Base-by-base conservation (phyloP, 2,329 filamentous ascomycete species). In the Teratosphaeria epicoccoides region DNA sequence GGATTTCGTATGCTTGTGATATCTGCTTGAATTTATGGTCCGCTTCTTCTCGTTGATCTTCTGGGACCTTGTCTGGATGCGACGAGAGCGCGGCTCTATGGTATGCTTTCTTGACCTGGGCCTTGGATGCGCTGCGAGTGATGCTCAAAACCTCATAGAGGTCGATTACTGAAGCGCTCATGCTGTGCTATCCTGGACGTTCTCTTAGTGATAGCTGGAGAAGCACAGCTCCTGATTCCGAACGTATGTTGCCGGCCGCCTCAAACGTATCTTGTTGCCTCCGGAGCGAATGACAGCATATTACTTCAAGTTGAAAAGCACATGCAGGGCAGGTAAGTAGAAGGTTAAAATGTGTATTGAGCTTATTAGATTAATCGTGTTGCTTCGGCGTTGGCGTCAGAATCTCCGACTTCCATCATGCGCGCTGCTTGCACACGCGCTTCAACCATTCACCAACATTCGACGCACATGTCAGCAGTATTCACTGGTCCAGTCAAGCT, bases 1-100 rank as follows among this genome's bases (percentile, higher is more conserved):
- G 88, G 67, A 98, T 97, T 68, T 98, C 93, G 76, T 98, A 98
- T 61, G 93, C 93, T 73, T 94, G 85, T 54, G 87, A 90, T 52
- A 95, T 84, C 51, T 83, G 76, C 74, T 98, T 98, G 82, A 98
- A 98, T 66, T 84, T 89, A 66, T 83, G 78, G 70, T 97, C 93
- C 55, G 93, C 88, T 60, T 85, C 86, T 66, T 83, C 84, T 61
- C 91, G 85, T 66, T 90, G 83, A 24, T 86, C 82, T 70, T 91
- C 88, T 61, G 89, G 77, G 52, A 95, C 93, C 74, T 98, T 98
- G 74, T 98, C 93, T 46, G 93, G 93, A 66, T 98, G 93, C 66
- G 89, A 87, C 68, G 83, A 81, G 50, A 96, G 79, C 11, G 91
- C 64, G 33, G 64, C 90, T 80, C 95, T 96, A 73, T 91, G 86